Base-by-base conservation (phyloP, 1,284 basidiomycete genomes). In the Uromyces viciae-fabae region DNA sequence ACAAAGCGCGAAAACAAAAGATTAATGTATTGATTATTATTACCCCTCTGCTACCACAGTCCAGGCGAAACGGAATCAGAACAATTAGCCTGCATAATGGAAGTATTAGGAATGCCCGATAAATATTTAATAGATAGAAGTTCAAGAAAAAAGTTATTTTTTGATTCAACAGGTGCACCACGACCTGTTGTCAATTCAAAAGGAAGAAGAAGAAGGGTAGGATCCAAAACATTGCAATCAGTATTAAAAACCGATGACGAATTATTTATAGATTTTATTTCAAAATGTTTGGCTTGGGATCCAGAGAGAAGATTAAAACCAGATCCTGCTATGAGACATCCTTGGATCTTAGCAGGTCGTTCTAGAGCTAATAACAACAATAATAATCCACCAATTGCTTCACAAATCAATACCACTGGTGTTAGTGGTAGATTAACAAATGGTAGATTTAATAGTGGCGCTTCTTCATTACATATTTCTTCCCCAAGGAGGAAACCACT, bases 1-100 rank as follows among this genome's bases (percentile, higher is more conserved):
- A n/a, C n/a, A n/a, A n/a, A n/a, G n/a, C n/a, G n/a, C n/a, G n/a
- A n/a, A n/a, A n/a, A 49, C 46, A 49, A 49, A 49, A 49, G 46
- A 49, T 49, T 49, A n/a, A n/a, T n/a, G n/a, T n/a, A n/a, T n/a
- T n/a, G n/a, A 71, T 7, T n/a, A 69, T 11, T n/a, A 69, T 9
- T 17, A n/a, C 14, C 25, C 40, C 40, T 46, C 8, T 4, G 28
- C 4, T 52, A 54, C 2, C 3, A 38, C 36, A 73, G 69, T 64
- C 78, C 78, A 2, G 78, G 78, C 40, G 78, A 81, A 46, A 86
- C 85, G 81, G 97, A 99, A 87, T 95, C 98, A 87, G 96, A 99
- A 86, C 97, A 99, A 85, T 88, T 99, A 82, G 93, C 95, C 5
- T 99, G 97, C 86, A 99, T 99, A 87, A 99, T 99, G 96, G 97